Base-by-base conservation (phyloP, 305 asterid species). In the Fraxinus velutina region DNA sequence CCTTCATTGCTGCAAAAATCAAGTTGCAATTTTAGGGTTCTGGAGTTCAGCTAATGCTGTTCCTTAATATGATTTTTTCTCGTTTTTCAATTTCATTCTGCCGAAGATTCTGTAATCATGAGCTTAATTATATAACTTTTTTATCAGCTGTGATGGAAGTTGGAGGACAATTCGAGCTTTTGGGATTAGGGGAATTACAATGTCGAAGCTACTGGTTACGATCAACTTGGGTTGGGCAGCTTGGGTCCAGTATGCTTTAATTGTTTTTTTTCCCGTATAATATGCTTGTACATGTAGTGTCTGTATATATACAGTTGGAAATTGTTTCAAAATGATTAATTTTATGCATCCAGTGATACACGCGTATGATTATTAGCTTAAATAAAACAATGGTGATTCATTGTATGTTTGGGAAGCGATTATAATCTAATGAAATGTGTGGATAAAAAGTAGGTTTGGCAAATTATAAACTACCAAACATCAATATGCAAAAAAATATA, bases 141-240 rank as follows among this genome's bases (percentile, higher is more conserved):
- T 52, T 60, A 21, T 22, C 30, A 19, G 30, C 71, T 62, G 33
- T 22, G 33, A 6, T 62, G 73, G 39, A 4, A 36, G 22, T 19
- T 21, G 70, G 24, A 2, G 27, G 34, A 22, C 30, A 10, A 62
- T 62, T 62, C 71, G 71, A 8, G 71, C 33, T 21, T 6, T 21
- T 62, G 33, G 32, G 27, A 19, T 73, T 47, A 10, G 55, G 17
- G 64, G 37, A 5, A 75, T 21, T 22, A 57, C 30, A 64, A 92
- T 91, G 93, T 86, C 89, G 50, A 84, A 84, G 57, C 89, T 89
- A 62, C 90, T 88, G 74, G 81, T 91, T 36, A 88, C 94, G 80
- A 89, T 92, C 87, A 89, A 92, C 66, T 24, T 24, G 27, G 27
- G 27, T 91, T 90, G 78, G 94, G 93, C 62, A 85, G 86, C 89